A percentile compares a stretch with the other conserved stretches of the same genome.
Conservation (phyloP, 805 yeast species). For the Ogataea minuta region DNA sequence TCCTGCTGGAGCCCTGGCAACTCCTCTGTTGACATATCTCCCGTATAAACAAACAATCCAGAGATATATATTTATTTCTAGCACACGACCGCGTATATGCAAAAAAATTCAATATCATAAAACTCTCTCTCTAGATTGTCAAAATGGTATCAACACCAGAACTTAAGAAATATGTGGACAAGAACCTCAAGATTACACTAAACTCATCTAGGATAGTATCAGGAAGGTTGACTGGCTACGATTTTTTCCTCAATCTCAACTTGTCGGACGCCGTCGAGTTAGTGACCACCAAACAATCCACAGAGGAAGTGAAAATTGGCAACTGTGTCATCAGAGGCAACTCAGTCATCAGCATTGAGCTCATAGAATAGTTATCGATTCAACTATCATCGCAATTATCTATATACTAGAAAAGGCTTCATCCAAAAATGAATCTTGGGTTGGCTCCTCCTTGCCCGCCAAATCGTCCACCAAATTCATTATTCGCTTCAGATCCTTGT, state of each 20-base stretch:
- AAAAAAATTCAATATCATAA: conserved; percentile 1
- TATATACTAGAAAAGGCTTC: conserved; percentile 8
- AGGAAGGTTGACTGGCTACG: conserved; percentile 87
- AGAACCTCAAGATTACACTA: conserved; percentile 66
- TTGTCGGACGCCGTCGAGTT: conserved; percentile 28
- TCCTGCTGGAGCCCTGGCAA: conserved; percentile 9
- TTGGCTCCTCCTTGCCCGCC: conserved; percentile 9
- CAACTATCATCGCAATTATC: neutral
- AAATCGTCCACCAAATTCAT: conserved; percentile 12
- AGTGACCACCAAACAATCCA: conserved; percentile 6
- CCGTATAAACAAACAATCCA: conserved; percentile 6
- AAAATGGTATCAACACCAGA: conserved; percentile 37
- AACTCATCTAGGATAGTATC: conserved; percentile 75
- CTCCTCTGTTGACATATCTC: conserved; percentile 13
- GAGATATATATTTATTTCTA: neutral
- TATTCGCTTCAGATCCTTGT: conserved; percentile 17
- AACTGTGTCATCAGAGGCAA: conserved; percentile 50
- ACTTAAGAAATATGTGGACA: conserved; percentile 67
- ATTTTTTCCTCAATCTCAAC: conserved; percentile 45
- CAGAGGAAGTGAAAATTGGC: conserved; percentile 28
- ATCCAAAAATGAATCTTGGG: conserved; percentile 8
- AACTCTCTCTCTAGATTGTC: too few relatives aligned
- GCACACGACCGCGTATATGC: conserved; percentile 4
- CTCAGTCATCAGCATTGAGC: conserved; percentile 51
- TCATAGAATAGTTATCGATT: conserved; percentile 19